phyloP scores from a whole-genome alignment of 108 stramenopile species.

The Cyclotella sp. region DNA sequence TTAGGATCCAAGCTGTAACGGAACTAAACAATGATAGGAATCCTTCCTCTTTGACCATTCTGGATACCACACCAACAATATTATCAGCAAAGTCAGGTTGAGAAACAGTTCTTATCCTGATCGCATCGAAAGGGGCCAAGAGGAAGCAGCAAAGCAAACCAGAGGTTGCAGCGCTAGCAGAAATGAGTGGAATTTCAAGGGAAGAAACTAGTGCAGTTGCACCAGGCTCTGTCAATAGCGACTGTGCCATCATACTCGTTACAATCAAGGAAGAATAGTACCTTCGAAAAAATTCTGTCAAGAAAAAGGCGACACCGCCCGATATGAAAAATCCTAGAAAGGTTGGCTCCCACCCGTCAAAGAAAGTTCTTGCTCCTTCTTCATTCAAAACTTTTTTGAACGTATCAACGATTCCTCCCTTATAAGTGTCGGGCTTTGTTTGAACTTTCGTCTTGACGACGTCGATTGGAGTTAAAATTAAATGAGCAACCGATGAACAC shows the following conservation, averaged over 20 bases:
- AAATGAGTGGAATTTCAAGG: conserved; percentile 53
- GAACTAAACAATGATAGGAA: conserved; percentile 65
- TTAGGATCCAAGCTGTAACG: conserved; percentile 52
- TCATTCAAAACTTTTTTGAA: conserved; percentile 68
- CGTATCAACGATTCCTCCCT: conserved; percentile 52
- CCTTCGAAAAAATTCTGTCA: conserved; percentile 77
- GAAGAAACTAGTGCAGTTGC: conserved; percentile 17
- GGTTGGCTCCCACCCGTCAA: conserved; percentile 87
- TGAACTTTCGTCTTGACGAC: conserved; percentile 87
- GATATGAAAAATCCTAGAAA: conserved; percentile 82
- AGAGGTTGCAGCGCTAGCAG: conserved; percentile 38
- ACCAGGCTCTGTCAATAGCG: conserved; percentile 28
- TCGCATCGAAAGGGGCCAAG: conserved; percentile 71
- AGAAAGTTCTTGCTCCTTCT: conserved; percentile 65
- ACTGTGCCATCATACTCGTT: conserved; percentile 21
- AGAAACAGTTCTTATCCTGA: conserved; percentile 72
- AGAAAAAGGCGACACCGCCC: conserved; percentile 71
- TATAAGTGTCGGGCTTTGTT: conserved; percentile 81
- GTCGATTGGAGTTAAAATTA: conserved; percentile 77
- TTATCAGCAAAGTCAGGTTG: conserved; percentile 71
- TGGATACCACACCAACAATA: conserved; percentile 54
- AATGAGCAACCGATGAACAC: conserved; percentile 76
- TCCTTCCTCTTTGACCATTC: conserved; percentile 73
- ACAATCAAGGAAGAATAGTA: conserved; percentile 38
- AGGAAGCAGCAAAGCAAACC: conserved; percentile 67